These are phyloP conservation scores for Mycena capillaripes DNA, from an alignment of 768 basidiomycete species.

Conservation along the genomic window DNA sequence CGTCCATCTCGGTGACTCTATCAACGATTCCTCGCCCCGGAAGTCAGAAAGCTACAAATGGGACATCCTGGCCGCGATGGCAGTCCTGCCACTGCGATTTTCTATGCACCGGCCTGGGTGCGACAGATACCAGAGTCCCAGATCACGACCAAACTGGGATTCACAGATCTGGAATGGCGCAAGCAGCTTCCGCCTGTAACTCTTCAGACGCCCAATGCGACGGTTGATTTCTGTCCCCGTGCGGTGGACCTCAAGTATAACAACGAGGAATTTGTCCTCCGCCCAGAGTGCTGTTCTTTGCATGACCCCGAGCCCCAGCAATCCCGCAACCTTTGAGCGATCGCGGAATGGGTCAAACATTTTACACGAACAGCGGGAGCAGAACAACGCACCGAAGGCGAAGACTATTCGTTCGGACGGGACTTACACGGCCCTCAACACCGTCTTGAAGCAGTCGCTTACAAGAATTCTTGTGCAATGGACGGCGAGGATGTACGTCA, in stretches of 20 bases:
- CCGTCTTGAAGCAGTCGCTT: not conserved
- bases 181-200: not conserved
- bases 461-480: not conserved
- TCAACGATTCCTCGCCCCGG: not conserved
- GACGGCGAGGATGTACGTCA: not conserved
- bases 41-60: conserved; percentile 7
- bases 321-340: too few species aligned
- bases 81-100: not conserved
- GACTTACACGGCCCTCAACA: not conserved
- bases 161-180: conserved; percentile 7
- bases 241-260: too few species aligned
- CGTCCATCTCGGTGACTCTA: too few species aligned
- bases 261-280: too few species aligned
- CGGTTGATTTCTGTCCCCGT: too few species aligned
- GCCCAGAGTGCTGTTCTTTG: too few species aligned
- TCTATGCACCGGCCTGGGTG: not conserved
- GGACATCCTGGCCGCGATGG: conserved; percentile 10
- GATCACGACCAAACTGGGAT: not conserved
- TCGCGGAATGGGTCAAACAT: too few species aligned
- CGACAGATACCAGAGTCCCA: not conserved
- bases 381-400: not conserved
- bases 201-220: not conserved
- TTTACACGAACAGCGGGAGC: not conserved
- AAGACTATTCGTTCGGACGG: conserved; percentile 5
- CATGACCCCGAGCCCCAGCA: too few species aligned